Evolutionary conservation across 2,329 filamentous ascomycete species (phyloP), one percentile per base, ranked within the genome.

Genomic region (Fonsecaea pugnacius): DNA sequence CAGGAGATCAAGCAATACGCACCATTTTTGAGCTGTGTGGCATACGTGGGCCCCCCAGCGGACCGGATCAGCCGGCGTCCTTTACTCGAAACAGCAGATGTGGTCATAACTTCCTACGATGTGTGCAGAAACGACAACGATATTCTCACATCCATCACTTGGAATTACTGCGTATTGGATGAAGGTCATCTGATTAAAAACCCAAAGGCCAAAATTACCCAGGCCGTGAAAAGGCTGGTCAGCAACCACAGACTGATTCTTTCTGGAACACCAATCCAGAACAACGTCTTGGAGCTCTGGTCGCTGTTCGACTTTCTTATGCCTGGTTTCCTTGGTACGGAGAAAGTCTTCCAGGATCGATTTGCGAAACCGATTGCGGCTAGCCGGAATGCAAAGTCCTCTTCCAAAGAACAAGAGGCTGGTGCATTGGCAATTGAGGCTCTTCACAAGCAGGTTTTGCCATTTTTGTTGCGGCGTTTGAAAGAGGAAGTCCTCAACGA

Each of bases 181-280:
- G 95, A 99, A 79, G 95, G 96, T 1, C 95, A 99, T 79, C 80
- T 99, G 68, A 99, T 99, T 83, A 99, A 99, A 83, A 99, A 99
- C 75, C 92, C 95, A 3, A 96, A 95, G 75, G 93, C 96, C 1
- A 99, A 99, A 80, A 95, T 96, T 66, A 96, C 91, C 0, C 85
- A 93, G 66, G 93, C 95, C 0, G 94, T 98, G 70, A 99, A 99
- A 82, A 87, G 87, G 64, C 83, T 99, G 36, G 79, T 87, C 6
- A 96, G 92, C 75, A 98, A 99, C 72, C 96, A 99, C 75, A 90
- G 95, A 21, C 84, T 99, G 55, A 99, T 99, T 70, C 85, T 99
- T 4, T 99, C 95, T 0, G 95, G 95, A 46, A 99, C 95, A 1
- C 95, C 95, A 0, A 98, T 98, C 69, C 94, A 98, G 76, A 98